These are phyloP conservation scores for Leucoagaricus sp. DNA, from an alignment of 1,284 basidiomycete genomes.

Conservation along the genomic window DNA sequence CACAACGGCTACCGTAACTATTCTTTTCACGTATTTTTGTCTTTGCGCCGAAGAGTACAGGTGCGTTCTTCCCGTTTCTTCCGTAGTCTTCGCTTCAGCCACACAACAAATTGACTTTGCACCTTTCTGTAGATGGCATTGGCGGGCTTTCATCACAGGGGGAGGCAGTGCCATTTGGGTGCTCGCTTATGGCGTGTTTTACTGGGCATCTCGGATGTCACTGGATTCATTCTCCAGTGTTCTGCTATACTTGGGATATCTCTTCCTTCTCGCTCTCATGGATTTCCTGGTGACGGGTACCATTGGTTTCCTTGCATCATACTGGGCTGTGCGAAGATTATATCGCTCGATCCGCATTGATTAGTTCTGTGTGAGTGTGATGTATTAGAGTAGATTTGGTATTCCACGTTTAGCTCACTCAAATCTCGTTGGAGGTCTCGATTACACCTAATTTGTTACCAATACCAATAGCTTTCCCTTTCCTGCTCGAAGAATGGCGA, in stretches of 20 bases:
- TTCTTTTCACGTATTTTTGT: slow-evolving; percentile 91
- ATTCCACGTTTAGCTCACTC: not conserved
- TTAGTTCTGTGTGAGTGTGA: slow-evolving; percentile 32
- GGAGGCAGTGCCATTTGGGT: slow-evolving; percentile 95
- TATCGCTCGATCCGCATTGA: slow-evolving; percentile 82
- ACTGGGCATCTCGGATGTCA: slow-evolving; percentile 86
- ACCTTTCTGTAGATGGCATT: slow-evolving; percentile 81
- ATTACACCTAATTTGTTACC: slow-evolving; percentile 27
- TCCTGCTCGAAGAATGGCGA: slow-evolving; percentile 75
- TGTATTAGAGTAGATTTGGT: not conserved
- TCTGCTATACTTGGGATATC: slow-evolving; percentile 90
- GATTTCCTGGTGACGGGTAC: slow-evolving; percentile 89
- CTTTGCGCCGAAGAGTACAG: slow-evolving; percentile 96
- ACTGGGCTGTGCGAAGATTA: slow-evolving; percentile 81
- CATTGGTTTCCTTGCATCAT: slow-evolving; percentile 86
- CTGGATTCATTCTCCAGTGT: slow-evolving; percentile 85
- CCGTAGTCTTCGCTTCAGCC: slow-evolving; percentile 1
- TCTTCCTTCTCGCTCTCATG: slow-evolving; percentile 80
- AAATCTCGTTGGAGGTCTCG: not conserved
- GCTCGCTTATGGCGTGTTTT: slow-evolving; percentile 81
- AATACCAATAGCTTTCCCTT: slow-evolving; percentile 76
- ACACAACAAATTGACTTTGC: no score
- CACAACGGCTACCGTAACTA: slow-evolving; percentile 89
- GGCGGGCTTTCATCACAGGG: slow-evolving; percentile 93
- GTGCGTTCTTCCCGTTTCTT: slow-evolving; percentile 35